Evolutionary conservation across 495 filamentous ascomycete genomes (phyloP).

Genomic region (Xylaria bambusicola): DNA sequence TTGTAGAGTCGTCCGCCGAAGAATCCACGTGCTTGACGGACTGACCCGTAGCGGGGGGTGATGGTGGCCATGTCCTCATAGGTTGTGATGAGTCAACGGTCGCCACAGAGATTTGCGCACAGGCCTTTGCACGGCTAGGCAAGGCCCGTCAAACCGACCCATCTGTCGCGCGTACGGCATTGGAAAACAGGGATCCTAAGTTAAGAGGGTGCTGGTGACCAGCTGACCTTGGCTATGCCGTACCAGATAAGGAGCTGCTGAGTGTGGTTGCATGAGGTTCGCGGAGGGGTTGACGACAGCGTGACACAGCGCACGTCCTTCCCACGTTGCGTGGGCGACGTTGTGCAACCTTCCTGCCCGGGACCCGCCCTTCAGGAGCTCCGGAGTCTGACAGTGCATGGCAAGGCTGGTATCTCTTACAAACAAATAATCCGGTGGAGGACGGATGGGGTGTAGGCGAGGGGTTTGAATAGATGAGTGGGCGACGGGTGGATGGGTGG

Average conservation of each 20-base stretch:
- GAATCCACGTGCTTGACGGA: constrained; percentile 12
- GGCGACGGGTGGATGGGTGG: background rate
- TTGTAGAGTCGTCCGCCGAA: background rate
- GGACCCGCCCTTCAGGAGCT: background rate
- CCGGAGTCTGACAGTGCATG: constrained; percentile 2
- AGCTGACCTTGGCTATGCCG: constrained; percentile 12
- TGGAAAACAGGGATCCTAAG: constrained; percentile 14
- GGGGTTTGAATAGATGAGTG: too few relatives aligned
- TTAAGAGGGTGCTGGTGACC: constrained; percentile 11
- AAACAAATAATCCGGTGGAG: background rate
- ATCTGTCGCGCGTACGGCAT: constrained; percentile 3
- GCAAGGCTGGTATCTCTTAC: constrained; percentile 12
- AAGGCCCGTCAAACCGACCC: constrained; percentile 10
- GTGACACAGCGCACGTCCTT: constrained; percentile 17
- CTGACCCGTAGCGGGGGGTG: constrained; percentile 2
- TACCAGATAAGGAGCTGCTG: constrained; percentile 15
- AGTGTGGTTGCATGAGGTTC: constrained; percentile 10
- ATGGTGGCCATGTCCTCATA: constrained; percentile 8
- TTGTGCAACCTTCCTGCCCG: constrained; percentile 15
- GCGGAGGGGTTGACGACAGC: constrained; percentile 17
- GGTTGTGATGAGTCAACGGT: constrained; percentile 3
- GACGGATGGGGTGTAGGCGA: constrained; percentile 2
- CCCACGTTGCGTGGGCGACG: constrained; percentile 2
- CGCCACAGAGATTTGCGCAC: constrained; percentile 11
- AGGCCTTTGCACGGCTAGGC: constrained; percentile 12